Evolutionary conservation across 2,329 filamentous ascomycete species (phyloP), one percentile per base, ranked within the genome.

Genomic region (Pseudocercospora macadamiae): DNA sequence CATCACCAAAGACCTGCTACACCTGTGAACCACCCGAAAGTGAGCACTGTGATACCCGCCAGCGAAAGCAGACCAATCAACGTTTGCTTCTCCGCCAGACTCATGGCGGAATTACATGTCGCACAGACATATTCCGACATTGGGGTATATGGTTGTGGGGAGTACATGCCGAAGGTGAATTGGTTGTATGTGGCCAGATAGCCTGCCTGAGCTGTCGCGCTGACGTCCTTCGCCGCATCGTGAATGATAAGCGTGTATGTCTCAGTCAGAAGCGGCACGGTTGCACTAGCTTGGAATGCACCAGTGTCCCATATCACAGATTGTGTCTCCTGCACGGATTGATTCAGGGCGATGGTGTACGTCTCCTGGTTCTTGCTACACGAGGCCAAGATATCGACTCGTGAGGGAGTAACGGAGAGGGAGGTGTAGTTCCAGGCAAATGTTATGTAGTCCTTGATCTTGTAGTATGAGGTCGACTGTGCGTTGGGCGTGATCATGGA

Each of bases 391-490:
- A 89, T 79, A 65, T 89, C 84, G 66, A 89, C 76, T 42, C 79
- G 80, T 1, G 79, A 77, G 0, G 86, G 86, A 0, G 83, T 84
- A 16, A 82, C 77, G 18, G 77, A 80, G 21, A 89, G 75, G 9
- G 83, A 86, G 12, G 86, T 89, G 74, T 88, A 89, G 73, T 89
- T 89, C 86, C 86, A 89, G 18, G 78, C 81, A 65, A 89, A 87
- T 0, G 86, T 88, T 26, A 88, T 75, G 59, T 77, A 79, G 44
- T 88, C 79, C 16, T 83, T 83, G 64, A 88, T 82, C 72, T 87
- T 88, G 79, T 86, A 88, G 74, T 83, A 88, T 55, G 81, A 80
- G 7, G 68, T 65, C 3, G 80, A 75, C 14, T 79, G 76, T 7
- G 77, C 76, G 51, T 77, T 76, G 2, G 86, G 86, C 4, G 83